Evolutionary conservation across 2,329 filamentous ascomycete genomes (phyloP).

Genomic region (Diaporthe ilicicola): DNA sequence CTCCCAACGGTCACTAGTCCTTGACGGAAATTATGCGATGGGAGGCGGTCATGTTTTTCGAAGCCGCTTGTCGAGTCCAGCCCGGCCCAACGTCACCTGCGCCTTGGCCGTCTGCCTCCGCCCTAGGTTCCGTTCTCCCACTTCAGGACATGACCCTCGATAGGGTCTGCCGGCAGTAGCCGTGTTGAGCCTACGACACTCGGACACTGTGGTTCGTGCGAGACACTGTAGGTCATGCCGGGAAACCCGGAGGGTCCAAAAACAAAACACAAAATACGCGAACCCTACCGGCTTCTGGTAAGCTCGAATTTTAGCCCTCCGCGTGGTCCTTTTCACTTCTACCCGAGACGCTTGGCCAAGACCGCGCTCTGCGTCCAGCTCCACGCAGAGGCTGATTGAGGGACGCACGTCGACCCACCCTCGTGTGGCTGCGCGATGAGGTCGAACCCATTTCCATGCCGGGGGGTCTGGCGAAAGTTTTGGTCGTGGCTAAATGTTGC

Average conservation of each 20-base stretch:
- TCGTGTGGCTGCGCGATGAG: slow-evolving; percentile 3
- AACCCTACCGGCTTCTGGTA: neutral
- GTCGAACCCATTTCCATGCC: neutral
- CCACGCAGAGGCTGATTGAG: neutral
- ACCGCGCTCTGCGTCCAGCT: neutral
- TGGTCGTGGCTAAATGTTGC: neutral
- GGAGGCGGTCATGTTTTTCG: neutral
- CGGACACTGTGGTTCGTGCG: too few species aligned
- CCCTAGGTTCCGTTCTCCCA: neutral
- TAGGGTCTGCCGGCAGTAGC: too few species aligned
- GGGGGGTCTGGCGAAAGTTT: neutral
- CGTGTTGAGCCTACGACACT: neutral
- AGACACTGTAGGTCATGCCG: neutral
- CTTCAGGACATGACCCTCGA: neutral
- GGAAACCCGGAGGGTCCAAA: neutral
- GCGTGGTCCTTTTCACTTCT: neutral
- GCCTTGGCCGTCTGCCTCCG: slow-evolving; percentile 1
- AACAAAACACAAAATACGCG: neutral
- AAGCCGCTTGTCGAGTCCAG: neutral
- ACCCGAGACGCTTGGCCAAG: neutral
- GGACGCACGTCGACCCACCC: neutral
- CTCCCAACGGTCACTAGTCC: slow-evolving; percentile 2
- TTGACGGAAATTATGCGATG: neutral
- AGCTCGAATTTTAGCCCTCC: neutral
- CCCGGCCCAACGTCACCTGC: neutral